Evolutionary conservation across 2,329 filamentous ascomycete species (phyloP), one percentile per base, ranked within the genome.

Genomic region (Xylaria sp.): DNA sequence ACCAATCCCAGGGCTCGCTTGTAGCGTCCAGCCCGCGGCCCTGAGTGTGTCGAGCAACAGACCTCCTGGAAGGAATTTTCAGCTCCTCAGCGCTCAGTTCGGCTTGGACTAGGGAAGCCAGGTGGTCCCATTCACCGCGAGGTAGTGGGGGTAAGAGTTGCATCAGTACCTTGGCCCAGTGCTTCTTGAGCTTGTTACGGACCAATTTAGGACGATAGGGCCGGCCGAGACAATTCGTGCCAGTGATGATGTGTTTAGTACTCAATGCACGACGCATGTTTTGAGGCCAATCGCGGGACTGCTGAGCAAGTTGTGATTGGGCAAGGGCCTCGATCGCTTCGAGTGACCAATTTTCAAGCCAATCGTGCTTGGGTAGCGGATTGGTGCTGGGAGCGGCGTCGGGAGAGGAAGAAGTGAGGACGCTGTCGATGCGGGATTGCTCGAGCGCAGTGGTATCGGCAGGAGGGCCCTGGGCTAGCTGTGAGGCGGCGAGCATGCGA

Each of bases 111-210:
- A 89, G 67, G 23, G 74, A 73, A n/a, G 74, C 74, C n/a, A 89
- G 73, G 14, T 80, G 70, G 14, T 87, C 78, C 85, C 85, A 89
- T 69, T 89, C 84, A 17, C 77, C 75, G 28, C 72, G 75, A 6
- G 79, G 78, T 15, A 89, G 61, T 0, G 87, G 87, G n/a, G 85
- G 83, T 68, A 85, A 75, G 6, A 87, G 64, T 61, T 81, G 83
- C 12, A 78, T 72, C 0, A 81, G 74, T 15, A 78, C 70, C 3
- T 60, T 60, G 38, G 74, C 79, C 82, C 84, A 89, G 76, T 81
- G 83, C 21, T 74, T 77, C 28, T 77, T 80, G 49, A 76, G 69
- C 62, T 82, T 83, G 9, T 77, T 78, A n/a, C 78, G 75, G 7
- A 74, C 68, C 0, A 81, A 69, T 45, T 73, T 79, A 4, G 75